Evolutionary conservation across 805 yeast genomes (phyloP), one percentile per base, ranked within the genome.

Genomic region (Lipomyces lipofer): DNA sequence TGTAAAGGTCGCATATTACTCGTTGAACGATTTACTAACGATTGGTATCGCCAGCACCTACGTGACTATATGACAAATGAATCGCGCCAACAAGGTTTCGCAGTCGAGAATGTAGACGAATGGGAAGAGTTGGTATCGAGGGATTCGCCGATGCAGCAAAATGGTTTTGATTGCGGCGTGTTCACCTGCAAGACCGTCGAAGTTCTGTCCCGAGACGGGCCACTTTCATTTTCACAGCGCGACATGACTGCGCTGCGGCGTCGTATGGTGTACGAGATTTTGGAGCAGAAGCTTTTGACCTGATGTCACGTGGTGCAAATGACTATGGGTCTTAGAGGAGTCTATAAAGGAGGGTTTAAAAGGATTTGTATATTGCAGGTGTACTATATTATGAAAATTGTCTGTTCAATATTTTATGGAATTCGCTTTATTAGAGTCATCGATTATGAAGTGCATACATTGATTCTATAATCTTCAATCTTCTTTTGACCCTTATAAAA

Each of bases 111-210:
- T 38, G 30, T 62, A 8, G 47, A 49, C 28, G 53, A 68, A 33
- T 67, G 69, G 54, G 72, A 68, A 8, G 60, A 63, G 5, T 64
- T 63, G 33, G 66, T 64, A 35, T 43, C 67, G 2, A 58, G 68
- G 1, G 67, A 71, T n/a, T 77, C 91, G 40, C 98, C 99, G 0
- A 88, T 85, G 62, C 99, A 94, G 67, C 74, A 77, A 25, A 94
- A 94, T 66, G 97, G 97, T 0, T 88, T 68, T 62, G 99, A 94
- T 69, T 94, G 99, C 73, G 99, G 99, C 6, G 95, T 92, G 1
- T 94, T 91, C 66, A 80, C 95, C 2, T 86, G 97, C 69, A 81
- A 90, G 51, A 85, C 83, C 44, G 88, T 87, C 1, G 78, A 82
- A 45, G 83, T 78, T 43, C 63, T 88, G 39, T 71, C 91, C 0